Evolutionary conservation across 257 asterid genomes (phyloP).

Genomic region (Solanum piurae): DNA sequence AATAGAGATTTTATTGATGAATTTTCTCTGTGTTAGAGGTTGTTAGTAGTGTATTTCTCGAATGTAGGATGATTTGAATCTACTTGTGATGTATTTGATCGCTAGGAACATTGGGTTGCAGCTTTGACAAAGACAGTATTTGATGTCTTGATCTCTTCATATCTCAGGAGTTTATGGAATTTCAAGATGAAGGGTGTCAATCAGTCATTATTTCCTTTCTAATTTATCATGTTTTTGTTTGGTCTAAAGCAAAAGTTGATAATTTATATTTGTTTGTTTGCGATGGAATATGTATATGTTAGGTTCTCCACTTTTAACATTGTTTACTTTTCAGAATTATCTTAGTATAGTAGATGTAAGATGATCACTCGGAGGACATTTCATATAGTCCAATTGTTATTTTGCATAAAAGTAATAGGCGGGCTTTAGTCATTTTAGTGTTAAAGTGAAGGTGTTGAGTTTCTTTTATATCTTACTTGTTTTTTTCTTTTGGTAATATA

Average conservation of each 20-base stretch:
- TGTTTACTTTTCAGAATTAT: background rate
- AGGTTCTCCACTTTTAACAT: background rate
- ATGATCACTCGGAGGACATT: background rate
- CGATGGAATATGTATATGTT: background rate
- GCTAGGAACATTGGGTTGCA: background rate
- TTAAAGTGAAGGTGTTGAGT: background rate
- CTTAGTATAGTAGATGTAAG: background rate
- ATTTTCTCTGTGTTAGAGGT: background rate
- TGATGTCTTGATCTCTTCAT: background rate
- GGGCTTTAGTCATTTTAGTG: background rate
- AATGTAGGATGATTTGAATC: background rate
- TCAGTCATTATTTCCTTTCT: background rate
- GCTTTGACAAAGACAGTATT: background rate
- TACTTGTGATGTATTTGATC: background rate
- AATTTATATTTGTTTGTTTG: background rate
- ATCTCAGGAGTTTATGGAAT: background rate
- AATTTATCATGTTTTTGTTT: background rate
- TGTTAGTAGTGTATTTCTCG: background rate
- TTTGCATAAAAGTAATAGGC: background rate
- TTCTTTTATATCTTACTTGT: background rate
- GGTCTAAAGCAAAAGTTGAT: background rate
- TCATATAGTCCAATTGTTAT: background rate
- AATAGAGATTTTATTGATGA: background rate
- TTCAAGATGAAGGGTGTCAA: conserved; percentile 40
- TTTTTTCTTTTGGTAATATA: background rate